Percentiles rank a stretch among this genome's conserved stretches.
Conservation (phyloP, 2,329 filamentous ascomycete species). For the Claviceps spartinae region DNA sequence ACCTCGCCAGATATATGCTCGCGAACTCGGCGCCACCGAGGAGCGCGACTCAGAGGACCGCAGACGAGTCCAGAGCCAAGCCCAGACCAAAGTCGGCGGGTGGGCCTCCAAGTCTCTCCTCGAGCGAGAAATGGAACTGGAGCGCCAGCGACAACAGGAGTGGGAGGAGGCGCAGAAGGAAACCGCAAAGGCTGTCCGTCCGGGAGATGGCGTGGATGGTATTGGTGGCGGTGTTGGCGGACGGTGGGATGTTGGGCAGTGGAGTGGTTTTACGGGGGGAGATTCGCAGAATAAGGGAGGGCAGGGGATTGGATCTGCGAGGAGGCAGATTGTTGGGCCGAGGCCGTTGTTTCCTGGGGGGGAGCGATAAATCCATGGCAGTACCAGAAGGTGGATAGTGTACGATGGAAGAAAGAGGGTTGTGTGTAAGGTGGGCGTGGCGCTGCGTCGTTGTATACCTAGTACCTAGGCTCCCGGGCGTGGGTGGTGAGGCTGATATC, state of each 20-base stretch:
- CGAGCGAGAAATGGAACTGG: slow-evolving; percentile 69
- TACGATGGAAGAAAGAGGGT: no score
- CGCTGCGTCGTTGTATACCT: no score
- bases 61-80: slow-evolving; percentile 43
- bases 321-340: slow-evolving; percentile 69
- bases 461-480: no score
- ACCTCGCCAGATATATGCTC: slow-evolving; percentile 37
- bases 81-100: slow-evolving; percentile 46
- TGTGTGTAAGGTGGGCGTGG: no score
- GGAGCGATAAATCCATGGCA: slow-evolving; percentile 10
- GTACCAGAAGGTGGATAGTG: no score
- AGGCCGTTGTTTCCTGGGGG: slow-evolving; percentile 47
- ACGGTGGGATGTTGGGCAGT: slow-evolving; percentile 65
- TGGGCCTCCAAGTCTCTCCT: slow-evolving; percentile 57
- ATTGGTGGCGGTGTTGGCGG: slow-evolving; percentile 52
- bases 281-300: slow-evolving; percentile 57
- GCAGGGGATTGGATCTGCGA: slow-evolving; percentile 53
- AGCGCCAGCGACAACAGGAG: slow-evolving; percentile 61
- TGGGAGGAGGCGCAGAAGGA: slow-evolving; percentile 67
- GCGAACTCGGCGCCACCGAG: slow-evolving; percentile 40
- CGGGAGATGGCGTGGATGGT: slow-evolving; percentile 43
- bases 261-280: slow-evolving; percentile 60
- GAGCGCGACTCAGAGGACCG: slow-evolving; percentile 52
- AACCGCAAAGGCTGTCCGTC: slow-evolving; percentile 40
- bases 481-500: no score